Evolutionary conservation across 2,329 filamentous ascomycete species (phyloP).

Genomic region (Fusarium tanahbumbuense): DNA sequence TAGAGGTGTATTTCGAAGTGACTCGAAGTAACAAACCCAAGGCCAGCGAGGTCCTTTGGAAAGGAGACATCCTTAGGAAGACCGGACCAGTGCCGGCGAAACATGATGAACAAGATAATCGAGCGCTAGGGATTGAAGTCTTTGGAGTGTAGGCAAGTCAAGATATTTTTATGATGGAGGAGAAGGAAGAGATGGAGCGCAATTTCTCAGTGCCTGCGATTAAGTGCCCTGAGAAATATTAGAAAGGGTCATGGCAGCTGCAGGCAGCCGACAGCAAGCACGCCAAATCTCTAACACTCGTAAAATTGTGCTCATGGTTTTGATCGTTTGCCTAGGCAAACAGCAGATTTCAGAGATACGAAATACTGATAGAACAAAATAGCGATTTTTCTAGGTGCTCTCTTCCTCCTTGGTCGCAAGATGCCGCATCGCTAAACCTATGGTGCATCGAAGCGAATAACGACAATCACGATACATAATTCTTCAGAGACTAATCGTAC

Average conservation of each 20-base stretch:
- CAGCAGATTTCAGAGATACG: neutral
- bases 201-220: constrained; percentile 4
- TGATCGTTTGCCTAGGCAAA: neutral
- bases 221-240: neutral
- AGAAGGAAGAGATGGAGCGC: neutral
- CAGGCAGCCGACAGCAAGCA: constrained; percentile 19
- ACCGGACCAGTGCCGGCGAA: constrained; percentile 74
- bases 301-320: neutral
- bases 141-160: neutral
- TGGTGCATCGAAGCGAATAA: neutral
- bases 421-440: neutral
- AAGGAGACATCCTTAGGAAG: constrained; percentile 79
- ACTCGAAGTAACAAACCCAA: constrained; percentile 69
- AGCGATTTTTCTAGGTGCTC: neutral
- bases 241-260: constrained; percentile 11
- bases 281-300: neutral
- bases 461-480: neutral
- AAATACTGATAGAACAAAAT: neutral
- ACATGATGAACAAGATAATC: constrained; percentile 64
- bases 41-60: constrained; percentile 70
- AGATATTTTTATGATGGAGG: neutral
- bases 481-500: neutral
- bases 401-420: neutral
- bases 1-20: neutral
- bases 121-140: neutral